Conservation (phyloP, 164 flowering plant genomes). For the Litsea cubeba region DNA sequence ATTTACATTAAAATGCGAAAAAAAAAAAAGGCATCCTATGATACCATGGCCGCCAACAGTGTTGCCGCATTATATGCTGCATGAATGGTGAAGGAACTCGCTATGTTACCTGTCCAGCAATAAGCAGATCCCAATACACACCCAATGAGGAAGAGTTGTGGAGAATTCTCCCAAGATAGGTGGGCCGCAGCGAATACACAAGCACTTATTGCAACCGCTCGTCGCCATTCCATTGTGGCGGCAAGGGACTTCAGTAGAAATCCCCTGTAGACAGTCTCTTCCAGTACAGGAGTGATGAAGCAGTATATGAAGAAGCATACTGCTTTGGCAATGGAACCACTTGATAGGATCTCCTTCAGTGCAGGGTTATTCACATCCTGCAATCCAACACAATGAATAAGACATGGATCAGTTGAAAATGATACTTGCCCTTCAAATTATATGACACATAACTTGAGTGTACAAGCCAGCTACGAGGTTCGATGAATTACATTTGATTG, state of each 20-base stretch:
- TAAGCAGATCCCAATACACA: conserved; percentile 75
- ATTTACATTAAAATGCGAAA: too few species aligned
- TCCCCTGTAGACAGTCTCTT: conserved; percentile 84
- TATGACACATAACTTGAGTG: too few species aligned
- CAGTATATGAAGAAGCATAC: conserved; percentile 56
- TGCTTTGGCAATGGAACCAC: conserved; percentile 35
- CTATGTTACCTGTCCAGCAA: conserved; percentile 73
- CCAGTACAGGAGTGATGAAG: conserved; percentile 64
- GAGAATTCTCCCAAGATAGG: conserved; percentile 65
- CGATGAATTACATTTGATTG: too few species aligned
- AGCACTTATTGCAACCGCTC: conserved; percentile 68
- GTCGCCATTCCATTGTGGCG: conserved; percentile 58
- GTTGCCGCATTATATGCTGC: conserved; percentile 74
- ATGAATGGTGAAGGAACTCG: conserved; percentile 59
- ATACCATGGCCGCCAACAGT: conserved; percentile 30
- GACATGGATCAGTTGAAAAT: too few species aligned
- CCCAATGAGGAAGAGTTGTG: conserved; percentile 68
- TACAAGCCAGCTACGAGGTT: too few species aligned
- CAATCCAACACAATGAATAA: background rate
- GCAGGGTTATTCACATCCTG: conserved; percentile 55
- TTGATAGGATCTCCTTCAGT: conserved; percentile 58
- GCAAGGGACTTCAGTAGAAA: conserved; percentile 60
- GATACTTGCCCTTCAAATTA: too few species aligned
- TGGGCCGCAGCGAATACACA: conserved; percentile 67
- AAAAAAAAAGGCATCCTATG: conserved; percentile 3